Base-by-base conservation (phyloP, 1,284 basidiomycete genomes). In the Phellopilus nigrolimitatus region DNA sequence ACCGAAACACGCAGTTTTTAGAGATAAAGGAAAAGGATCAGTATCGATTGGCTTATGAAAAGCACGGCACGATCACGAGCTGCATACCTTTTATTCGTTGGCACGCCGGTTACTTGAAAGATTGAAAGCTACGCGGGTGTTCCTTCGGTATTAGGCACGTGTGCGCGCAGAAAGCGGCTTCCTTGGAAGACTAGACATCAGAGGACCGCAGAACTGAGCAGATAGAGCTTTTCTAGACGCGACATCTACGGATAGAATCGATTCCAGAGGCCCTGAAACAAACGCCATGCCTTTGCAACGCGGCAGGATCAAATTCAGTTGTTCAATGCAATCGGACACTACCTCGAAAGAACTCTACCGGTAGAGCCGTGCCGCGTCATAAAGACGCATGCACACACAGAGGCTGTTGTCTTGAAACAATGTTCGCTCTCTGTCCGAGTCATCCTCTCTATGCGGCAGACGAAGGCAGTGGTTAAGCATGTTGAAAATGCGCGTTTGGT, bases 221-320 rank as follows among this genome's bases (percentile, higher is more conserved):
- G 19, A 37, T 17, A 8, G 34, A 13, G 19, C 34, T n/a, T 37
- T 17, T 37, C 7, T 37, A 37, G n/a, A 17, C n/a, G 4, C 34
- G 34, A 17, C 15, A 37, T 13, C 34, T 37, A 37, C n/a, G 34
- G n/a, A 37, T 37, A 37, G 34, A 17, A 37, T 10, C 24, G 24
- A 37, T 38, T 37, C 5, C 12, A 17, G 34, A 37, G 10, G 34
- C 34, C 34, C 34, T 37, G 34, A 17, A 37, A 37, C 34, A 37
- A 17, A 13, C 17, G 36, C 47, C 52, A 54, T 40, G 52, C 52
- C 15, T 49, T 54, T 54, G 34, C 52, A 54, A 54, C 41, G 52
- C 47, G 52, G 52, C 52, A 42, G 15, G 45, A 41, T 43, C 10
- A 48, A 37, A 19, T n/a, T 15, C 17, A 15, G 19, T 31, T 36